Conservation (phyloP, 2,329 filamentous ascomycete genomes). For the Pseudopyricularia javanii region DNA sequence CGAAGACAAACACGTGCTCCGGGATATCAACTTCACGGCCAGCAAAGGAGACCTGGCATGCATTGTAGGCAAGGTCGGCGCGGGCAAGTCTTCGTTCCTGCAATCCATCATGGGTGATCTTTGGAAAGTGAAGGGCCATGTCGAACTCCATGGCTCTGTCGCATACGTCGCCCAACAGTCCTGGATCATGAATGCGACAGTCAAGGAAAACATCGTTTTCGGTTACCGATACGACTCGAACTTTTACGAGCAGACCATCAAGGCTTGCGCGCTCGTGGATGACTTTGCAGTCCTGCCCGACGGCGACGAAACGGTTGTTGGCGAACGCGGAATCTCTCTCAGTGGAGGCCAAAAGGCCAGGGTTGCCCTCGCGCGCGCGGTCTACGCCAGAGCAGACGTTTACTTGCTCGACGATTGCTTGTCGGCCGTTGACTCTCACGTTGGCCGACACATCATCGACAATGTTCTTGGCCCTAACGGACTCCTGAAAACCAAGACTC, state of each 20-base stretch:
- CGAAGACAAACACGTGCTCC: constrained; percentile 56
- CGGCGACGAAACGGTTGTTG: constrained; percentile 92
- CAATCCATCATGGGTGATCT: constrained; percentile 82
- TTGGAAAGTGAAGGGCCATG: constrained; percentile 77
- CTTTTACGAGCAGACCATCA: constrained; percentile 88
- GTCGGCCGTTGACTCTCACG: constrained; percentile 96
- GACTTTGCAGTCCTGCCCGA: constrained; percentile 90
- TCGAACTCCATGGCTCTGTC: constrained; percentile 67
- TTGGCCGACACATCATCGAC: constrained; percentile 88
- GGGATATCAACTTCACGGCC: constrained; percentile 77
- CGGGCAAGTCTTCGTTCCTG: constrained; percentile 88
- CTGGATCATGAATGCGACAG: constrained; percentile 97
- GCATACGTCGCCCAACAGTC: constrained; percentile 89
- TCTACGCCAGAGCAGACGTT: constrained; percentile 93
- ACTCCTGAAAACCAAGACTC: constrained; percentile 72
- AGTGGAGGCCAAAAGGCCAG: constrained; percentile 95
- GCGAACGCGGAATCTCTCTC: constrained; percentile 89
- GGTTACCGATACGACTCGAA: constrained; percentile 85
- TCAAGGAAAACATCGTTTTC: constrained; percentile 95
- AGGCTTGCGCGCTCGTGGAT: constrained; percentile 80
- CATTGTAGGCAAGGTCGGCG: constrained; percentile 84
- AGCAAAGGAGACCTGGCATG: constrained; percentile 90
- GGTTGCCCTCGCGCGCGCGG: constrained; percentile 79
- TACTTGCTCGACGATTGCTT: constrained; percentile 91
- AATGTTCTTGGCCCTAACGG: constrained; percentile 81